Evolutionary conservation across 2,329 filamentous ascomycete genomes (phyloP).

Genomic region (Septoria linicola): DNA sequence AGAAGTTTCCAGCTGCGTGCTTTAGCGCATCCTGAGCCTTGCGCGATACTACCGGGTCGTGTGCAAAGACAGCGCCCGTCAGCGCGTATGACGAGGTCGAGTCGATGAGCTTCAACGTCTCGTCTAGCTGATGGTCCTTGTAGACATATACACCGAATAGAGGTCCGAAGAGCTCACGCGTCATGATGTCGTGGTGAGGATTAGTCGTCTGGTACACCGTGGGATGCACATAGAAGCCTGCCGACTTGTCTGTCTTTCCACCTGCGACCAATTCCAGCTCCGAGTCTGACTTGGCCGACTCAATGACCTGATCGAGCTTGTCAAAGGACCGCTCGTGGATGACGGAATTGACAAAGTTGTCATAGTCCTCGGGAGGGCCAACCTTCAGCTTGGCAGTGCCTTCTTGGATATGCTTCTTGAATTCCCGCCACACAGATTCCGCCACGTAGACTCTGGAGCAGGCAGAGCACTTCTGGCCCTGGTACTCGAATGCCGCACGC

Average conservation of each 20-base stretch:
- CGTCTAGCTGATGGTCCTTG: slow-evolving; percentile 56
- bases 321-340: slow-evolving; percentile 79
- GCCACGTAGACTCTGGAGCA: slow-evolving; percentile 77
- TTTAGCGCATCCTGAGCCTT: slow-evolving; percentile 68
- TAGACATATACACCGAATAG: slow-evolving; percentile 73
- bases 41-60: slow-evolving; percentile 63
- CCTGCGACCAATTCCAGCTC: slow-evolving; percentile 70
- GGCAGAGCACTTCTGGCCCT: slow-evolving; percentile 86
- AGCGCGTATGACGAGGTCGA: slow-evolving; percentile 66
- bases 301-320: slow-evolving; percentile 72
- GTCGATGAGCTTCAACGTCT: slow-evolving; percentile 64
- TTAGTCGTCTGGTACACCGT: slow-evolving; percentile 75
- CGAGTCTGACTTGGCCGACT: slow-evolving; percentile 69
- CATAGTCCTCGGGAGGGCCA: slow-evolving; percentile 66
- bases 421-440: slow-evolving; percentile 68
- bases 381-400: slow-evolving; percentile 68
- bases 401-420: slow-evolving; percentile 62
- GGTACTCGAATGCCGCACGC: slow-evolving; percentile 82
- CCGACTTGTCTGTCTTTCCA: slow-evolving; percentile 71
- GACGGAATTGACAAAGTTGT: slow-evolving; percentile 80
- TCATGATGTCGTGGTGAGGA: slow-evolving; percentile 69
- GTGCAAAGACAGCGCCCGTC: slow-evolving; percentile 72
- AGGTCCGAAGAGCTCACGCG: slow-evolving; percentile 78
- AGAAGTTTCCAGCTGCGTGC: slow-evolving; percentile 76
- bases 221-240: slow-evolving; percentile 79